Evolutionary conservation across 1,139 yeast genomes (phyloP), one percentile per base, ranked within the genome.

Genomic region (Saccharomycopsis crataegensis): DNA sequence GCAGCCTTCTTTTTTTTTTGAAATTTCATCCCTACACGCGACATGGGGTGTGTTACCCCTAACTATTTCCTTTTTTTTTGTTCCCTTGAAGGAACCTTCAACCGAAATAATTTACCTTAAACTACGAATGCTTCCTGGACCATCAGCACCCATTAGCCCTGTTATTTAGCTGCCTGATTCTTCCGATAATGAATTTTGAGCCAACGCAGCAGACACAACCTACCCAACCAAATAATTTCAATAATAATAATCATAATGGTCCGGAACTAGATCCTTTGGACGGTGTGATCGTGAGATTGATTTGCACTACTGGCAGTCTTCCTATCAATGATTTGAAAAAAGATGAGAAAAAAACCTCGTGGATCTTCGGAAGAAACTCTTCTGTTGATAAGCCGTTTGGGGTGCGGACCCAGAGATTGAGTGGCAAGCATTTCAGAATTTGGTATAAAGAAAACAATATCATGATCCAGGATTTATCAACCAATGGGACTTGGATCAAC

Each of bases 401-500:
- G 49, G 80, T 79, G 2, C 75, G 79, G 44, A 79, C 89, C 37
- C 78, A 86, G 9, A 72, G 98, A 54, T 73, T 90, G 46, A 85
- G 94, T 52, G 87, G 86, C 64, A 73, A 75, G 53, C 98, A 90
- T 69, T 89, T 89, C 71, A 79, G 79, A 62, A 71, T 88, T 9
- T 80, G 90, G 83, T 58, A 69, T 40, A 74, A 73, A 52, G 82
- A 79, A 57, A 75, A 73, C 31, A 77, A 81, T 50, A 68, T 83
- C 36, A 75, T 88, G 79, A 74, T 86, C 48, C 85, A 78, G 62
- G 95, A 86, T 65, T 68, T 74, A 2, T 83, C 90, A 0, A 93
- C 98, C 1, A 93, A 93, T 67, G 99, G 99, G 5, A 93, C 99
- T 0, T 86, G 80, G 72, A 70, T 91, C 50, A 93, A 93, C 69